Evolutionary conservation across 83 land plant species (phyloP).

Genomic region (Isoetes engelmannii): DNA sequence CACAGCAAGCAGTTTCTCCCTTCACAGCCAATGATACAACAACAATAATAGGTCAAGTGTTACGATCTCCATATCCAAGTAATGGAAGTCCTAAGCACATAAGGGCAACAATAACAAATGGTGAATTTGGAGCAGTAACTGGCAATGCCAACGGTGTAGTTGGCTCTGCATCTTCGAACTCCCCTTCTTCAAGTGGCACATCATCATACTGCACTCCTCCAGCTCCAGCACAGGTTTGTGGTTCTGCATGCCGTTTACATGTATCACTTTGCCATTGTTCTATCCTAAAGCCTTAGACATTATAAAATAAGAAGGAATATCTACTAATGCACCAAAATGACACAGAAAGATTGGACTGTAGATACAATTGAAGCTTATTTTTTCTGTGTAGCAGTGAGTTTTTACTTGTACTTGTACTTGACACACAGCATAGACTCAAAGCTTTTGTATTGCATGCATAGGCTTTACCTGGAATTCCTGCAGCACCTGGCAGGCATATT

Average conservation of each 20-base stretch:
- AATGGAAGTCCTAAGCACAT: conserved; percentile 29
- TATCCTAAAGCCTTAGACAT: too few relatives aligned
- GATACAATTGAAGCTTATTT: too few relatives aligned
- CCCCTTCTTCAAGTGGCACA: neutral
- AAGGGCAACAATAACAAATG: conserved; percentile 8
- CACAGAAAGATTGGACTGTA: too few relatives aligned
- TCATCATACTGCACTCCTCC: conserved; percentile 76
- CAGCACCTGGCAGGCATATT: conserved; percentile 33
- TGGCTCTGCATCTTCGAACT: conserved; percentile 1
- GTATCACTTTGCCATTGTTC: too few relatives aligned
- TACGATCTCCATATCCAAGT: conserved; percentile 17
- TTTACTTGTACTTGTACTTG: too few relatives aligned
- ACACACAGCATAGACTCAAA: too few relatives aligned
- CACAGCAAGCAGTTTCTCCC: conserved; percentile 19
- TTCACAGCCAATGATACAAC: conserved; percentile 14
- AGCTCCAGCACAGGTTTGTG: conserved; percentile 47
- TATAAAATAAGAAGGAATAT: too few relatives aligned
- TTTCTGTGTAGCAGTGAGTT: too few relatives aligned
- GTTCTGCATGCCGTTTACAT: neutral
- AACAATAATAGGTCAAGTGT: neutral
- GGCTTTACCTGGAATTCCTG: conserved; percentile 27
- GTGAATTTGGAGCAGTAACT: neutral
- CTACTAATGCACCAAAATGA: too few relatives aligned
- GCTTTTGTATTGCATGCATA: conserved; percentile 11
- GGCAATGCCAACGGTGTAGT: neutral